Percentiles rank a stretch among this genome's conserved stretches.
These are phyloP conservation scores for Akanthomyces dipterigenus DNA, from an alignment of 2,329 filamentous ascomycete species.

Conservation along the genomic window DNA sequence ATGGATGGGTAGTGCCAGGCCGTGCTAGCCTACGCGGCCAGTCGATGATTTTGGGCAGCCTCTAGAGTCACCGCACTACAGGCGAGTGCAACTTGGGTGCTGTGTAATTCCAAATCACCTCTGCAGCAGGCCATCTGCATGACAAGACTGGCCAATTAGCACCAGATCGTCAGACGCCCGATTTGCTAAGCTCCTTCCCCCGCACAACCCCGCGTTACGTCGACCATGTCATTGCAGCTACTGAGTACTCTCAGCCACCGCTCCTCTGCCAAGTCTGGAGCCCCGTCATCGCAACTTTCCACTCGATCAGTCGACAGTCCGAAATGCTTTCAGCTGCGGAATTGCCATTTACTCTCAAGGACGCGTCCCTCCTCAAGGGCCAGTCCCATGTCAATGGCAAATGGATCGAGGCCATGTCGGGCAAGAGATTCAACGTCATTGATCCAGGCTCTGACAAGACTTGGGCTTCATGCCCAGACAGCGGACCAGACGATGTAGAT, in stretches of 20 bases:
- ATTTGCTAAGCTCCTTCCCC: neutral
- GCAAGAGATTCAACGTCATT: slow-evolving; percentile 43
- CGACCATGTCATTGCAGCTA: neutral
- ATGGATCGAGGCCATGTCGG: slow-evolving; percentile 38
- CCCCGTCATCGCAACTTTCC: neutral
- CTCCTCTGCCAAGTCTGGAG: neutral
- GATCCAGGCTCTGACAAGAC: slow-evolving; percentile 44
- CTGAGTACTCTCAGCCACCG: too few relatives aligned
- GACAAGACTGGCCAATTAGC: neutral
- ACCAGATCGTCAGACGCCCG: neutral
- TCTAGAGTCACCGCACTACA: neutral
- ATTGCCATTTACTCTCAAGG: slow-evolving; percentile 36
- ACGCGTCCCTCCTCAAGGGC: slow-evolving; percentile 40
- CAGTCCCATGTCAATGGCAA: slow-evolving; percentile 44
- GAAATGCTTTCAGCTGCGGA: slow-evolving; percentile 8
- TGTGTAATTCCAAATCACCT: neutral
- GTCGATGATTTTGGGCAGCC: neutral
- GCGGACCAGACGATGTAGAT: slow-evolving; percentile 33
- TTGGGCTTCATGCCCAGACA: slow-evolving; percentile 46
- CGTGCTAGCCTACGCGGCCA: too few relatives aligned
- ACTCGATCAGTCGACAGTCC: neutral
- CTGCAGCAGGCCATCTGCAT: too few relatives aligned
- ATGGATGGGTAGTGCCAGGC: neutral
- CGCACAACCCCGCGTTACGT: slow-evolving; percentile 2
- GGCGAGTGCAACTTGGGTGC: neutral